A percentile compares a stretch with the other conserved stretches of the same genome.
Evolutionary conservation across 495 filamentous ascomycete species (phyloP).

Genomic region (Hapsidospora chrysogenum): DNA sequence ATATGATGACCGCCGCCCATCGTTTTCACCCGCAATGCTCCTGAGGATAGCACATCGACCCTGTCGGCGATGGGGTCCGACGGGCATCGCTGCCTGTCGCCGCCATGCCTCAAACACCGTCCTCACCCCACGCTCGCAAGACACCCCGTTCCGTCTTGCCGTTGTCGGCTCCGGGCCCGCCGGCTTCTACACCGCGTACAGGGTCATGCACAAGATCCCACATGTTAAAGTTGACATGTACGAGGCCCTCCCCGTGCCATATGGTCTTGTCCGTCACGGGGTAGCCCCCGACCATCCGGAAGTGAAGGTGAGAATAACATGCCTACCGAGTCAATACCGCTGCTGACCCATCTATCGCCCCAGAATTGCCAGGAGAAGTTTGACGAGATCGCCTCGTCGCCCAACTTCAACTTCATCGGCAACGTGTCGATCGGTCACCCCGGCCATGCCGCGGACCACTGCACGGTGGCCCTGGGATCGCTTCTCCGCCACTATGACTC

Average conservation of each 20-base stretch:
- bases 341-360: background rate
- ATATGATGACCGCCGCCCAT: no score
- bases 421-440: conserved; percentile 64
- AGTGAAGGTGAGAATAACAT: conserved; percentile 55
- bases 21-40: no score
- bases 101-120: no score
- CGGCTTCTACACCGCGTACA: conserved; percentile 85
- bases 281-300: conserved; percentile 96
- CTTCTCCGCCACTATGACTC: conserved; percentile 80
- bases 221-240: conserved; percentile 84
- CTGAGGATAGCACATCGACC: no score
- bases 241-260: conserved; percentile 82
- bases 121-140: background rate
- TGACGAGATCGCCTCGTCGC: conserved; percentile 62
- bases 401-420: conserved; percentile 79
- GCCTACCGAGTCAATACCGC: background rate
- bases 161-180: conserved; percentile 91
- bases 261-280: conserved; percentile 79
- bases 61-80: no score
- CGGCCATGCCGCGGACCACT: conserved; percentile 19
- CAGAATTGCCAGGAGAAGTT: conserved; percentile 95
- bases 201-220: conserved; percentile 56
- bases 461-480: conserved; percentile 46
- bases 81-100: no score
- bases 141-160: conserved; percentile 47